A percentile compares a stretch with the other conserved stretches of the same genome.
Conservation (phyloP, 768 basidiomycete genomes). For the Suillus spraguei region DNA sequence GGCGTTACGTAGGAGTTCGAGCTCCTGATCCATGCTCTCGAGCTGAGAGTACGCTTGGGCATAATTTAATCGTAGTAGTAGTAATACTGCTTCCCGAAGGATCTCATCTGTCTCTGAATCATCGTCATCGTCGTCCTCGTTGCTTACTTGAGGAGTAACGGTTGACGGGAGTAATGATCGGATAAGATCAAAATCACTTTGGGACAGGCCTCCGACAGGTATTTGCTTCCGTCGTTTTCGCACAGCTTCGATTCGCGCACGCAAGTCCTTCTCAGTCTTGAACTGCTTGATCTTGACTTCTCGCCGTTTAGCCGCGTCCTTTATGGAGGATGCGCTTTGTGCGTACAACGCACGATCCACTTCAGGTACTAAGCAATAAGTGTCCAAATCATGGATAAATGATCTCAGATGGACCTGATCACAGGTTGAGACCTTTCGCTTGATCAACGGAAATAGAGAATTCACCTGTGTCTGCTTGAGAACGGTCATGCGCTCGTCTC, state of each 20-base stretch:
- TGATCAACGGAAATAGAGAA: conserved; percentile 2
- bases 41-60: conserved; percentile 69
- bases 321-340: conserved; percentile 47
- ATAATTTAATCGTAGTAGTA: conserved; percentile 75
- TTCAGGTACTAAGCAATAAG: conserved; percentile 66
- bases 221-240: conserved; percentile 54
- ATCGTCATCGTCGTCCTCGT: conserved; percentile 43
- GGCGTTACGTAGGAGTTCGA: conserved; percentile 62
- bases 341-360: conserved; percentile 59
- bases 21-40: conserved; percentile 70
- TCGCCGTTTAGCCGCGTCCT: conserved; percentile 70
- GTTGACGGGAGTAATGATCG: conserved; percentile 56
- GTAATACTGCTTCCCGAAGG: conserved; percentile 64
- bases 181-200: conserved; percentile 65
- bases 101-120: conserved; percentile 66
- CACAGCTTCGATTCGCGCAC: conserved; percentile 62
- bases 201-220: conserved; percentile 32
- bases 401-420: conserved; percentile 48
- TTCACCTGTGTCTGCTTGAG: conserved; percentile 60
- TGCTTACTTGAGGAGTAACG: conserved; percentile 14
- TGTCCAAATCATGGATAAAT: conserved; percentile 56
- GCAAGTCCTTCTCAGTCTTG: conserved; percentile 82
- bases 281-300: conserved; percentile 93
- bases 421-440: not conserved
- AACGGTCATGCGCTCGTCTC: conserved; percentile 55